phyloP scores from a whole-genome alignment of 495 filamentous ascomycete genomes.

The Alectoria sarmentosa region DNA sequence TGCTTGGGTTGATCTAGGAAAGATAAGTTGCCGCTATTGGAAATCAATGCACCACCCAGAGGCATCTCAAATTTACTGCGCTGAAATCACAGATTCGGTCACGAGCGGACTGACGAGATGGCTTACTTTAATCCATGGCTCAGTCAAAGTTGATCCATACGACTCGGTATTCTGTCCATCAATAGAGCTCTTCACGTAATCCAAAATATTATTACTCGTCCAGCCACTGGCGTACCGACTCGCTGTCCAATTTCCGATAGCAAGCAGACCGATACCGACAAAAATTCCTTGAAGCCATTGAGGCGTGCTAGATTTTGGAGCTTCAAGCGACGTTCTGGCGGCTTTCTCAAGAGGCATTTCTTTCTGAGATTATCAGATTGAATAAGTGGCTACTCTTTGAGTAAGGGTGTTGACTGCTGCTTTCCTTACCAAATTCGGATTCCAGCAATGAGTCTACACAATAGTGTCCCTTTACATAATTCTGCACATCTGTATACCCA shows the following conservation, averaged over 20 bases:
- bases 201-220: not conserved
- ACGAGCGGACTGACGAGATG: rapidly evolving
- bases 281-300: not conserved
- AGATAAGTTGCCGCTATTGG: not conserved
- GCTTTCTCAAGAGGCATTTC: not conserved
- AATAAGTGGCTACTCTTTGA: not conserved
- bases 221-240: not conserved
- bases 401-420: too few species aligned
- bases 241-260: not conserved
- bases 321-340: not conserved
- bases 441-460: too few species aligned
- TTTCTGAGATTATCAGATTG: not conserved
- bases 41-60: not conserved
- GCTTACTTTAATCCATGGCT: slow-evolving; percentile 11
- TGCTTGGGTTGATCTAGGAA: slow-evolving; percentile 9
- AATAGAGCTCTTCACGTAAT: not conserved
- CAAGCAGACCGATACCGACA: not conserved
- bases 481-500: too few species aligned
- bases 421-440: not conserved
- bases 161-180: not conserved
- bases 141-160: not conserved
- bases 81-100: too few species aligned
- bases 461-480: too few species aligned
- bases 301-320: not conserved
- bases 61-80: not conserved